Conservation (phyloP, 805 yeast genomes). For the Lipomyces orientalis region DNA sequence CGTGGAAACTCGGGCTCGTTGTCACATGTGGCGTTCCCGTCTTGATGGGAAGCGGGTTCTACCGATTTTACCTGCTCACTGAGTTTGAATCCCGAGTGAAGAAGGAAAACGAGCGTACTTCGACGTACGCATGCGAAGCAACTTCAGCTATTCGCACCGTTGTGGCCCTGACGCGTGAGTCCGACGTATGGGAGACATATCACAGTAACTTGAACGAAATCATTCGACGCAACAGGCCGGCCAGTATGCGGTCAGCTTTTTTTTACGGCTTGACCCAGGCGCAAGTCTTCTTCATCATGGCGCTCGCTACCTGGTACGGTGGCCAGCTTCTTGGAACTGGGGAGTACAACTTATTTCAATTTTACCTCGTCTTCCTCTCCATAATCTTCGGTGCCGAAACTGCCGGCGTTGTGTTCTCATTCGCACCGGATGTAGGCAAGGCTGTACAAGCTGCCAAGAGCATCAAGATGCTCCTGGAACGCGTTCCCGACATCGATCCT, state of each 20-base stretch:
- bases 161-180: slow-evolving; percentile 51
- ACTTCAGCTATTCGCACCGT: slow-evolving; percentile 52
- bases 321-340: slow-evolving; percentile 45
- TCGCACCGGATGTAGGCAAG: slow-evolving; percentile 54
- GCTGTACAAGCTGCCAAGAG: slow-evolving; percentile 49
- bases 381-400: slow-evolving; percentile 52
- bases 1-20: slow-evolving; percentile 52
- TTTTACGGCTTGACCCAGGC: slow-evolving; percentile 50
- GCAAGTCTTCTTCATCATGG: slow-evolving; percentile 49
- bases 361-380: slow-evolving; percentile 50
- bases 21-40: slow-evolving; percentile 47
- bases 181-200: slow-evolving; percentile 47
- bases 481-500: slow-evolving; percentile 47
- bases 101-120: slow-evolving; percentile 48
- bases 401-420: slow-evolving; percentile 52
- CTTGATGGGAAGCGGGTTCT: slow-evolving; percentile 50
- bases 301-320: slow-evolving; percentile 53
- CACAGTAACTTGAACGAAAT: slow-evolving; percentile 28
- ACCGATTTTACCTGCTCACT: slow-evolving; percentile 47
- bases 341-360: slow-evolving; percentile 45
- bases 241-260: slow-evolving; percentile 42
- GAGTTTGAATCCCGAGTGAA: slow-evolving; percentile 47
- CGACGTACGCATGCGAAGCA: slow-evolving; percentile 50
- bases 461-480: slow-evolving; percentile 45
- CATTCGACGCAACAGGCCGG: slow-evolving; percentile 45